These are phyloP conservation scores for Santalum album DNA, from an alignment of 164 flowering plant species.

Conservation along the genomic window DNA sequence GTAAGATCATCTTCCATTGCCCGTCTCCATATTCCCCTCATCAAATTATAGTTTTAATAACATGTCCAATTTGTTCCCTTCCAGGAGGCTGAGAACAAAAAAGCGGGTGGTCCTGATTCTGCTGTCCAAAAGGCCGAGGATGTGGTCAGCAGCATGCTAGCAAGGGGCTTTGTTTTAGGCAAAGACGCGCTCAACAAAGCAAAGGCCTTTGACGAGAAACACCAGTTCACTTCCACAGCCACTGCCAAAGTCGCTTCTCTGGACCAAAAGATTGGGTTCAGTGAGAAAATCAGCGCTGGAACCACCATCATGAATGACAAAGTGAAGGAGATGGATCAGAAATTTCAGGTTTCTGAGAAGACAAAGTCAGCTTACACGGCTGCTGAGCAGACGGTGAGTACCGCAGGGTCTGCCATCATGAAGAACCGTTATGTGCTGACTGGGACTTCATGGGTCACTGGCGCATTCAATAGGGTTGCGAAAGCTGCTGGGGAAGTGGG, in stretches of 20 bases:
- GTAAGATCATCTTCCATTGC: neutral
- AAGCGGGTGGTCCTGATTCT: neutral
- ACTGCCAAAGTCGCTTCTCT: constrained; percentile 2
- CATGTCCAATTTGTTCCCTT: neutral
- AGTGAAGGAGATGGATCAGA: constrained; percentile 5
- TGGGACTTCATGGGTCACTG: constrained; percentile 2
- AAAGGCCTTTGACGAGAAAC: constrained; percentile 5
- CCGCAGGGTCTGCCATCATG: constrained; percentile 5
- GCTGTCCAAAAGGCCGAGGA: constrained; percentile 3
- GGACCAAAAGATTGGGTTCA: constrained; percentile 4
- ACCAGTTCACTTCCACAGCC: constrained; percentile 2
- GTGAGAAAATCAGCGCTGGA: constrained; percentile 3
- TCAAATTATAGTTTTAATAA: neutral
- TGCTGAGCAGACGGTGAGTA: constrained; percentile 1
- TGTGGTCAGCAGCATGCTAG: constrained; percentile 5
- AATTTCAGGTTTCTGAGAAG: constrained; percentile 5
- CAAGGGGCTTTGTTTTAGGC: constrained; percentile 3
- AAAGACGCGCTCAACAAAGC: constrained; percentile 4
- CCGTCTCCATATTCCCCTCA: neutral
- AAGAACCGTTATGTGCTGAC: constrained; percentile 2
- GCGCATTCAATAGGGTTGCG: neutral
- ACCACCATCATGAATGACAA: constrained; percentile 3
- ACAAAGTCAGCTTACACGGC: constrained; percentile 2
- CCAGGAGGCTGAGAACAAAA: constrained; percentile 2
- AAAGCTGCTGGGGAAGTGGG: constrained; percentile 3